Conservation (phyloP, 192 early-diverging fungal species). For the Coemansia sp. region DNA sequence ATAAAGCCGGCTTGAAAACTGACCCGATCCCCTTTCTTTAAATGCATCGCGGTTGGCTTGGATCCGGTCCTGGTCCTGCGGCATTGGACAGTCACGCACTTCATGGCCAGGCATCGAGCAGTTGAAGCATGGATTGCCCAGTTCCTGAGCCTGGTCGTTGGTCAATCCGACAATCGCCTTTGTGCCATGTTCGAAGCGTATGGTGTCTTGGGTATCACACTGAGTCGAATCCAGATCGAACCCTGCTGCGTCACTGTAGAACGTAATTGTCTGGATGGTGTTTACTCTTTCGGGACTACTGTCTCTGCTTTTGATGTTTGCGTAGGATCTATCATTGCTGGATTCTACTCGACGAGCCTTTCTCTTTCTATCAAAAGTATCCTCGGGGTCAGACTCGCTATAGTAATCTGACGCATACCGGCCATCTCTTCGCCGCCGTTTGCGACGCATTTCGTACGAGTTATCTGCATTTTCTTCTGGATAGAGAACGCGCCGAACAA, state of each 20-base stretch:
- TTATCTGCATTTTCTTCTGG: background rate
- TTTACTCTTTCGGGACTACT: background rate
- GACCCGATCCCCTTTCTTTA: constrained; percentile 17
- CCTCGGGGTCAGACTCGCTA: constrained; percentile 1
- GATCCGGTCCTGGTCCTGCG: constrained; percentile 22
- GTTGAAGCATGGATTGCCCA: constrained; percentile 49
- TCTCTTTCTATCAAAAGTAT: background rate
- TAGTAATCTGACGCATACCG: background rate
- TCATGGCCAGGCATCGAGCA: constrained; percentile 44
- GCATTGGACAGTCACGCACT: constrained; percentile 36
- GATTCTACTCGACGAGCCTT: background rate
- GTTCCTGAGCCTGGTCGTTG: constrained; percentile 7
- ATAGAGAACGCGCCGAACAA: constrained; percentile 15
- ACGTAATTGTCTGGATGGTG: constrained; percentile 1
- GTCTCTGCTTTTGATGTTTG: background rate
- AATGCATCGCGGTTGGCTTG: constrained; percentile 34
- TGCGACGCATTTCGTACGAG: constrained; percentile 9
- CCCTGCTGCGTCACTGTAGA: constrained; percentile 26
- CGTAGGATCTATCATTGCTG: background rate
- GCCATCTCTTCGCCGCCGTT: constrained; percentile 33
- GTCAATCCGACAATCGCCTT: constrained; percentile 25
- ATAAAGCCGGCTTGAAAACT: constrained; percentile 35
- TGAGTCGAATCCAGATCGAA: constrained; percentile 31
- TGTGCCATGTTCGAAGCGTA: constrained; percentile 27
- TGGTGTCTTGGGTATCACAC: constrained; percentile 7